A percentile compares a stretch with the other conserved stretches of the same genome.
Conservation (phyloP, 176 grass and related monocot genomes). For the Calamus simplicifolius region DNA sequence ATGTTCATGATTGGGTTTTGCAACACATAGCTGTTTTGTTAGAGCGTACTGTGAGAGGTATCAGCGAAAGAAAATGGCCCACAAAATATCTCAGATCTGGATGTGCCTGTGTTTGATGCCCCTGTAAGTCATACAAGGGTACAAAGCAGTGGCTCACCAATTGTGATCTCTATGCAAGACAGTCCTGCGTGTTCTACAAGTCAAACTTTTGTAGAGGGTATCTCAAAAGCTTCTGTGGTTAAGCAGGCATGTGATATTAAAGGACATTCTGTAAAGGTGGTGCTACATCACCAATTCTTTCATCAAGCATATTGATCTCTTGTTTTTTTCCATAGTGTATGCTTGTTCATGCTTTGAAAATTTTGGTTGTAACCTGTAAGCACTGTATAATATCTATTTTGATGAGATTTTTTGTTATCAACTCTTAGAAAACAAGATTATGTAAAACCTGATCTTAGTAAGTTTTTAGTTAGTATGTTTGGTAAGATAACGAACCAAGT, state of each 20-base stretch:
- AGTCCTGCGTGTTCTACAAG: slow-evolving; percentile 67
- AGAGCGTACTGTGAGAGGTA: slow-evolving; percentile 63
- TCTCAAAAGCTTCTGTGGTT: slow-evolving; percentile 94
- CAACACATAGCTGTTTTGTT: slow-evolving; percentile 66
- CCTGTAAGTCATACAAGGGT: slow-evolving; percentile 40
- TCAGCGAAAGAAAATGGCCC: slow-evolving; percentile 49
- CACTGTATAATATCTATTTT: no score
- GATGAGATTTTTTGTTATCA: no score
- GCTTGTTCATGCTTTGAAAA: no score
- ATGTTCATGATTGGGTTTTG: slow-evolving; percentile 83
- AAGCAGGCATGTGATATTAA: slow-evolving; percentile 77
- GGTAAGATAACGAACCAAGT: no score
- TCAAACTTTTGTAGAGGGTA: slow-evolving; percentile 86
- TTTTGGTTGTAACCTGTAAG: no score
- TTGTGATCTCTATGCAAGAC: slow-evolving; percentile 11
- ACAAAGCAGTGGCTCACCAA: slow-evolving; percentile 27
- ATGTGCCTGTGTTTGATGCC: slow-evolving; percentile 90
- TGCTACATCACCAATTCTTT: background rate
- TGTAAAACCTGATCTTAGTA: no score
- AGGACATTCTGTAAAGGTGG: slow-evolving; percentile 86
- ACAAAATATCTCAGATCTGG: slow-evolving; percentile 47
- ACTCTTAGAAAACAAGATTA: no score
- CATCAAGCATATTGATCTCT: background rate
- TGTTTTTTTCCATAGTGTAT: background rate
- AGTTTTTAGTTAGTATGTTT: no score